Base-by-base conservation (phyloP, 108 stramenopile genomes). In the Epipyxis sp. region DNA sequence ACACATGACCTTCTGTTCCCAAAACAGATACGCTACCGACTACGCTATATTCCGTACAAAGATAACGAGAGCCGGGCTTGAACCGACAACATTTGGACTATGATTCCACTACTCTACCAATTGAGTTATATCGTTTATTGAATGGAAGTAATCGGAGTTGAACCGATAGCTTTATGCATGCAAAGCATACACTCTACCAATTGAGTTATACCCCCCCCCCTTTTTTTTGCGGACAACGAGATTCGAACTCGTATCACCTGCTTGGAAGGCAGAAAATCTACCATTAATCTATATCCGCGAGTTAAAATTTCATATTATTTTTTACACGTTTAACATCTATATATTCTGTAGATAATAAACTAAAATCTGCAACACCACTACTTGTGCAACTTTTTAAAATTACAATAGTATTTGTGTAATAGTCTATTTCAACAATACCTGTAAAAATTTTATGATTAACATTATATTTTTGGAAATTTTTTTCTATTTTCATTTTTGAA, bases 161-260 rank as follows among this genome's bases (percentile, higher is more conserved):
- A 65, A 65, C 61, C 34, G 61, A 65, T 65, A 32, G 34, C 61
- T 65, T 65, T 32, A 65, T 65, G 61, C 61, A 32, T 65, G 61
- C 61, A 65, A 65, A 65, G 61, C 61, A 65, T 65, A 65, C 61
- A 65, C 61, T 65, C 61, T 65, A 65, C 61, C 61, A 65, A 65
- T 32, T 65, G 61, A 65, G 61, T 65, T 65, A 65, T 65, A 65
- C 61, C 61, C 61, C 61, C n/a, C n/a, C n/a, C n/a, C n/a, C n/a
- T n/a, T n/a, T n/a, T 32, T 65, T 65, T 65, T 65, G 34, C 61
- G 61, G 34, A 65, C 61, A 65, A 65, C 34, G 61, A 65, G 61
- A 65, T 32, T 65, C 34, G 61, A 65, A 65, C 61, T 65, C 61
- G 34, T 65, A 65, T 65, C 20, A 32, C 34, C 61, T 65, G 61